phyloP scores from a whole-genome alignment of 441 rosid genomes.

The Adansonia madagascariensis region DNA sequence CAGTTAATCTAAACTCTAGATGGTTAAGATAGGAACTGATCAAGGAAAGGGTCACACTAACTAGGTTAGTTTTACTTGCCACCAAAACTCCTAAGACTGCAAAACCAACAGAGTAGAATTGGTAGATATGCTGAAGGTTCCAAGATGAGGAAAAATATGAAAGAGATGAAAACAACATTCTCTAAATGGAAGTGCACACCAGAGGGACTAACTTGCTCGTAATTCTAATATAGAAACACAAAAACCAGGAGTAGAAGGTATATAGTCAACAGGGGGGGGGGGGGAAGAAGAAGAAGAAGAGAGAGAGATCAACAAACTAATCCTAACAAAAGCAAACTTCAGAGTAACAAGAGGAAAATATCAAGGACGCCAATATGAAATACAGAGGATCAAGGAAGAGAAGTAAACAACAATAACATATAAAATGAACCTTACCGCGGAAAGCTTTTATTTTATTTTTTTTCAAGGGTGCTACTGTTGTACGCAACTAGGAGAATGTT shows the following conservation, averaged over 20 bases:
- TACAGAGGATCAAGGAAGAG: background rate
- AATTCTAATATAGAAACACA: background rate
- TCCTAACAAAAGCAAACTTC: background rate
- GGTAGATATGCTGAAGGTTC: background rate
- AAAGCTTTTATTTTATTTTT: background rate
- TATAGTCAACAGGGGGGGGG: background rate
- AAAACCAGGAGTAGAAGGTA: background rate
- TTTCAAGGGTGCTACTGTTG: background rate
- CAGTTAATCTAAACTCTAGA: background rate
- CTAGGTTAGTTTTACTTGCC: background rate
- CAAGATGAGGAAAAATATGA: background rate
- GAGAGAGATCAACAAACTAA: background rate
- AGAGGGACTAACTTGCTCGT: background rate
- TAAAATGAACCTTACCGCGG: background rate
- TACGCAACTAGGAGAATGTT: background rate
- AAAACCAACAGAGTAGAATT: background rate
- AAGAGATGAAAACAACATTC: background rate
- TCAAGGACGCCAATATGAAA: background rate
- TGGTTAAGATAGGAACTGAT: slow-evolving; percentile 7
- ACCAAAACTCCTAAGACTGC: background rate
- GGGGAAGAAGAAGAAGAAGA: background rate
- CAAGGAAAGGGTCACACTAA: background rate
- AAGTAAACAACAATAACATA: background rate
- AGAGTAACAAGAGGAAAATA: background rate
- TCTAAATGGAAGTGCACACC: background rate